A percentile compares a stretch with the other conserved stretches of the same genome.
phyloP scores from a whole-genome alignment of 2,329 filamentous ascomycete genomes.

The Chalaropsis thielavioides region DNA sequence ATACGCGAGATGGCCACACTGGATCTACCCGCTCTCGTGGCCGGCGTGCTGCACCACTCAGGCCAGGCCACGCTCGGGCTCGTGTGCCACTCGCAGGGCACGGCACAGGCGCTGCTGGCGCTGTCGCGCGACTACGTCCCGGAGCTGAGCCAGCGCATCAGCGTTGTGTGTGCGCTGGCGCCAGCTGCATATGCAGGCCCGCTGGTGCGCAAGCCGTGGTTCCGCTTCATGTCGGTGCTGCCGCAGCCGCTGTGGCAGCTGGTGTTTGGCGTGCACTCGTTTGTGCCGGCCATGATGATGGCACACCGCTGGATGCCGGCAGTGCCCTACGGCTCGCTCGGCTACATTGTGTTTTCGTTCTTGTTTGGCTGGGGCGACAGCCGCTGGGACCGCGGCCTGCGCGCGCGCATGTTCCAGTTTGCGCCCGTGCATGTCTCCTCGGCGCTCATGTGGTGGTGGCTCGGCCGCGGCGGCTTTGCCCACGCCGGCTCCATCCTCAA shows the following conservation, averaged over 20 bases:
- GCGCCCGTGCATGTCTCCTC: conserved; percentile 79
- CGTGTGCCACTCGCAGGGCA: conserved; percentile 81
- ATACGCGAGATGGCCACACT: conserved; percentile 86
- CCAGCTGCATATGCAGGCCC: conserved; percentile 84
- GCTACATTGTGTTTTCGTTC: conserved; percentile 80
- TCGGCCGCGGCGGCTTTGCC: conserved; percentile 70
- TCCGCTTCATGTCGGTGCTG: conserved; percentile 60
- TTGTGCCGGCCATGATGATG: conserved; percentile 86
- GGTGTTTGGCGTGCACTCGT: conserved; percentile 82
- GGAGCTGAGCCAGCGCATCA: conserved; percentile 66
- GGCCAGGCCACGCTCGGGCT: conserved; percentile 43
- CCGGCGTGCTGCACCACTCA: conserved; percentile 66
- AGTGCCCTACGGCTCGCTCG: conserved; percentile 60
- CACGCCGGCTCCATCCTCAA: conserved; percentile 72
- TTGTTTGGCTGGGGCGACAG: conserved; percentile 77
- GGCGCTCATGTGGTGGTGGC: conserved; percentile 92
- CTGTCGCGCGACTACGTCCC: conserved; percentile 82
- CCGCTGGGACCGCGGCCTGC: conserved; percentile 68
- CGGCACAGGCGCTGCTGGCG: conserved; percentile 74
- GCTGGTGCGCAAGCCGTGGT: conserved; percentile 72
- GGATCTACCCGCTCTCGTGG: conserved; percentile 69
- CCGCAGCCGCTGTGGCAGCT: conserved; percentile 55
- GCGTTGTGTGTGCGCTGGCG: conserved; percentile 79
- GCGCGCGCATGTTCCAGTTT: conserved; percentile 80
- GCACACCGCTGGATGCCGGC: conserved; percentile 57